Evolutionary conservation across 73 alveolate species (phyloP).

Genomic region (Paramecium pentaurelia): DNA sequence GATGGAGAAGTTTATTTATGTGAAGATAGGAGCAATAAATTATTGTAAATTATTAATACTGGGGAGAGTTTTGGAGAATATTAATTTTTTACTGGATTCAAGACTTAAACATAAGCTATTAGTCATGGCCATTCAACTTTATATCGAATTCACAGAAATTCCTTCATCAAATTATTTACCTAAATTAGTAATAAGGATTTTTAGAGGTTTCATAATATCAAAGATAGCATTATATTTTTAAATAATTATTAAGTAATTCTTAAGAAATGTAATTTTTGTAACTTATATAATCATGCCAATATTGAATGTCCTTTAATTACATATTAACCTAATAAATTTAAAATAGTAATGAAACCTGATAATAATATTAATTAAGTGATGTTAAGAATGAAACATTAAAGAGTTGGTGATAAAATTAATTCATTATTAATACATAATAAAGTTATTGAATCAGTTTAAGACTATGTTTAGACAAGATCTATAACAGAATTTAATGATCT

Average conservation of each 20-base stretch:
- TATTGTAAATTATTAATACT: neutral
- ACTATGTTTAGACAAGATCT: neutral
- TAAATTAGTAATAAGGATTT: neutral
- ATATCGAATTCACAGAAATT: neutral
- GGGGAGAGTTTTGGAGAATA: slow-evolving; percentile 16
- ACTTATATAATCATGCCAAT: neutral
- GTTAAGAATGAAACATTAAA: neutral
- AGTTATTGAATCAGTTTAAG: neutral
- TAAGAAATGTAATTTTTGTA: neutral
- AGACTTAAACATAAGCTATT: neutral
- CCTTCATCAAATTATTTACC: neutral
- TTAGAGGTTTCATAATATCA: neutral
- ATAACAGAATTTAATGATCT: neutral
- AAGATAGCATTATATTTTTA: neutral
- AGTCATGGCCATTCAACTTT: neutral
- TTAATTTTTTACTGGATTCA: neutral
- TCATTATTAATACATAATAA: neutral
- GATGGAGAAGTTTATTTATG: neutral
- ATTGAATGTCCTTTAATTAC: neutral
- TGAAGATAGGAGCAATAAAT: neutral
- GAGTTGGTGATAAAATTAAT: neutral
- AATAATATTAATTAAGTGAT: neutral
- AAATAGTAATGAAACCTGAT: neutral
- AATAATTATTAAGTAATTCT: neutral
- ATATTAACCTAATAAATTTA: neutral